These are phyloP conservation scores for Betula pendula DNA, from an alignment of 306 rosid genomes.

Conservation along the genomic window DNA sequence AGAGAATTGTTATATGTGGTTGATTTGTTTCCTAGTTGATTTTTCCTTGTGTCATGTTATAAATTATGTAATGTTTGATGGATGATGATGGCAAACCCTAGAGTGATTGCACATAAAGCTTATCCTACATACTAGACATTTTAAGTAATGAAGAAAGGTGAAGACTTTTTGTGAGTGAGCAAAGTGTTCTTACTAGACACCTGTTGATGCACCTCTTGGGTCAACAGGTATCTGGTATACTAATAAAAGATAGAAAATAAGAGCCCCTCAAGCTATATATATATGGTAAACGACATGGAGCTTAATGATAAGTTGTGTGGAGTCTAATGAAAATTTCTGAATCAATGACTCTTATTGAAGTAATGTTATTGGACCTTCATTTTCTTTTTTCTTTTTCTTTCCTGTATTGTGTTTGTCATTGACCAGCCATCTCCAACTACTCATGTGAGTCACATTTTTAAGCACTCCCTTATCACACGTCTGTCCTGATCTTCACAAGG, in stretches of 20 bases:
- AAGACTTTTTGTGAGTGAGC: not conserved
- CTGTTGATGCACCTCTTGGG: not conserved
- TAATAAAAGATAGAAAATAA: not conserved
- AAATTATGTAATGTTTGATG: not conserved
- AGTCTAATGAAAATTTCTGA: not conserved
- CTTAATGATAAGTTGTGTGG: not conserved
- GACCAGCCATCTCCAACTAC: slow-evolving; percentile 1
- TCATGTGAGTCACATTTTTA: slow-evolving; percentile 17
- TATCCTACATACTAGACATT: not conserved
- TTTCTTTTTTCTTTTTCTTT: slow-evolving; percentile 7
- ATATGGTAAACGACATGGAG: not conserved
- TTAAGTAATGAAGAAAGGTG: not conserved
- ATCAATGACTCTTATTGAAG: not conserved
- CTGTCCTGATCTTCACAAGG: not conserved
- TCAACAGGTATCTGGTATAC: not conserved
- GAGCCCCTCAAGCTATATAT: not conserved
- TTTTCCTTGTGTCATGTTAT: not conserved
- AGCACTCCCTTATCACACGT: not conserved
- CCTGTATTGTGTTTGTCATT: not conserved
- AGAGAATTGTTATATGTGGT: not conserved
- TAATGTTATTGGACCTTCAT: not conserved
- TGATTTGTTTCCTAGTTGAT: not conserved
- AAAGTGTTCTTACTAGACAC: not conserved
- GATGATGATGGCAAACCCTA: not conserved
- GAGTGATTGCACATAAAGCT: not conserved